phyloP scores from a whole-genome alignment of 768 basidiomycete genomes.

The Lepiota venenata region DNA sequence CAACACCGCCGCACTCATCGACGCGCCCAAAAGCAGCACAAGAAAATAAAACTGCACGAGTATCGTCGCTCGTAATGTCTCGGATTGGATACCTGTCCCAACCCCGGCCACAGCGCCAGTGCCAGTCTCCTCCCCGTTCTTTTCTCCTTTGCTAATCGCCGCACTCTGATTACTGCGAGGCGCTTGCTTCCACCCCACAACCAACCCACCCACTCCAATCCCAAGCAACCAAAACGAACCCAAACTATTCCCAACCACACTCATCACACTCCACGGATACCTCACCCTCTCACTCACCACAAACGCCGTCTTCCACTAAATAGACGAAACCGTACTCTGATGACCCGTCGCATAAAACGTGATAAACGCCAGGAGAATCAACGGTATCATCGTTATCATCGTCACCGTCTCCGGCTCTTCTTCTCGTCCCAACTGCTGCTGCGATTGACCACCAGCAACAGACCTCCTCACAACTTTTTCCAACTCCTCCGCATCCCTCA shows the following conservation, averaged over 20 bases:
- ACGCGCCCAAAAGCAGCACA: conserved; percentile 61
- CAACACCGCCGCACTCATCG: conserved; percentile 69
- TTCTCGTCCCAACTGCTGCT: not conserved
- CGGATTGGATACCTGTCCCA: conserved; percentile 28
- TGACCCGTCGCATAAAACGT: conserved; percentile 90
- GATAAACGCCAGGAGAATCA: conserved; percentile 75
- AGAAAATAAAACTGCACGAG: conserved; percentile 71
- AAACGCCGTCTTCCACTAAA: conserved; percentile 97
- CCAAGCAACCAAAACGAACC: conserved; percentile 59
- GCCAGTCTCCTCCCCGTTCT: too few species aligned
- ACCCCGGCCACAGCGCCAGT: too few species aligned
- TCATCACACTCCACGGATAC: conserved; percentile 72
- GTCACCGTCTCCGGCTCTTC: conserved; percentile 33
- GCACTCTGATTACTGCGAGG: too few species aligned
- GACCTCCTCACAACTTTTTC: conserved; percentile 47
- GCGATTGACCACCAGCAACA: conserved; percentile 38
- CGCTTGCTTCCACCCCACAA: conserved; percentile 75
- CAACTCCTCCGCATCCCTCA: conserved; percentile 63
- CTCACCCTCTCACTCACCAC: conserved; percentile 64
- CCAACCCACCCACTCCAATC: conserved; percentile 51
- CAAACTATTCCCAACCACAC: conserved; percentile 75
- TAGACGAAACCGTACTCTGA: conserved; percentile 80
- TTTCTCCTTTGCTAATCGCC: too few species aligned
- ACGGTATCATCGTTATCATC: conserved; percentile 26
- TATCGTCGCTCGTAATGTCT: conserved; percentile 50